Evolutionary conservation across 495 filamentous ascomycete species (phyloP).

Genomic region (Copromyces sp.): DNA sequence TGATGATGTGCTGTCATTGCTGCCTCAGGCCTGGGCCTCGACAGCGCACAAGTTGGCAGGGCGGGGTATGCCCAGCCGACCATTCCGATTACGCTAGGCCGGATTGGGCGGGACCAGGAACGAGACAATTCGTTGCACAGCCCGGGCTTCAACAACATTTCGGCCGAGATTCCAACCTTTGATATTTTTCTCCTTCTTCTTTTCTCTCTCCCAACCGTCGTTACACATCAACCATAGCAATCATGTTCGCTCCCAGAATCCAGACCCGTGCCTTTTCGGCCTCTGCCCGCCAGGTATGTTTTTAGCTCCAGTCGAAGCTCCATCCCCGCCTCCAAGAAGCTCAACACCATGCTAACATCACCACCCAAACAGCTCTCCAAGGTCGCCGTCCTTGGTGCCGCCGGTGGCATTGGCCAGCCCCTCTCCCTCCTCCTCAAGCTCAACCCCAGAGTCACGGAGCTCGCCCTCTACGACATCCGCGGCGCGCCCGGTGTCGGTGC

Average conservation of each 20-base stretch:
- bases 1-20: not conserved
- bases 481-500: slow-evolving; percentile 94
- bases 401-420: slow-evolving; percentile 96
- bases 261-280: slow-evolving; percentile 92
- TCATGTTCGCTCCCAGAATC: slow-evolving; percentile 70
- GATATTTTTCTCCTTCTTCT: not conserved
- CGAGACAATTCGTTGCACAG: not conserved
- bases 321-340: not conserved
- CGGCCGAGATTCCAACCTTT: not conserved
- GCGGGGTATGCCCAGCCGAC: not conserved
- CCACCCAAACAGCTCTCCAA: not conserved
- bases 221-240: not conserved
- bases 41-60: slow-evolving; percentile 10
- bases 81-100: not conserved
- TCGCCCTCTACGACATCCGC: slow-evolving; percentile 95
- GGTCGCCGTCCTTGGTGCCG: slow-evolving; percentile 89
- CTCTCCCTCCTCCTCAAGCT: slow-evolving; percentile 95
- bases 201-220: not conserved
- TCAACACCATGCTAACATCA: slow-evolving; percentile 1
- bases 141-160: not conserved
- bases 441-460: slow-evolving; percentile 82
- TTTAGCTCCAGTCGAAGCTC: slow-evolving; percentile 5
- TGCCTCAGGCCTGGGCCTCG: slow-evolving; percentile 5
- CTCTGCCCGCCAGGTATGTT: slow-evolving; percentile 74
- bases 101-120: not conserved